Evolutionary conservation across 164 flowering plant genomes (phyloP).

Genomic region (Kalanchoe fedtschenkoi): DNA sequence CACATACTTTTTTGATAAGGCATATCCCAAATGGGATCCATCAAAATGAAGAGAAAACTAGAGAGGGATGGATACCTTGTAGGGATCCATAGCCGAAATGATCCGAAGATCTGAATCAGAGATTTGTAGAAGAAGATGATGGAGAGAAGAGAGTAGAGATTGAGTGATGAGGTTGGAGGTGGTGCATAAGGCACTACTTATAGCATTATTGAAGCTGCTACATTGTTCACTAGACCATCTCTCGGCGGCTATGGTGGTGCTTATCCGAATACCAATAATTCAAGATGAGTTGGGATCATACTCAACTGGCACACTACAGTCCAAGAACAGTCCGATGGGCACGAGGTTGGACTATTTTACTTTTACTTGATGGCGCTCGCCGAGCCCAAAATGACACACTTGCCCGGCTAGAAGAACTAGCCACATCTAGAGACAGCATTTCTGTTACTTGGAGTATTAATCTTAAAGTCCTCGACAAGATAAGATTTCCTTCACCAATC

Average conservation of each 20-base stretch:
- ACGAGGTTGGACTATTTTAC: background rate
- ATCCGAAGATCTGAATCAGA: background rate
- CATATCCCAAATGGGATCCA: background rate
- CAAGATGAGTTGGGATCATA: background rate
- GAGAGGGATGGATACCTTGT: conserved; percentile 4
- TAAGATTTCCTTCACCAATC: background rate
- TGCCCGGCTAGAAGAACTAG: too few relatives aligned
- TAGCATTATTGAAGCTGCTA: background rate
- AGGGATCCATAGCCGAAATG: background rate
- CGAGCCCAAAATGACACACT: background rate
- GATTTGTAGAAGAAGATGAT: background rate
- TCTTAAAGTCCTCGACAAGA: background rate
- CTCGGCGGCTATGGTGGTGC: too few relatives aligned
- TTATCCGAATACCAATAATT: conserved; percentile 1
- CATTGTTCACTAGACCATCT: background rate
- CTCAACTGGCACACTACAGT: background rate
- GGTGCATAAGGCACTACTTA: background rate
- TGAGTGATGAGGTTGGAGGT: background rate
- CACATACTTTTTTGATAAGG: background rate
- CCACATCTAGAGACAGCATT: too few relatives aligned
- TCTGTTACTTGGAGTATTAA: background rate
- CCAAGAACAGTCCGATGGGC: conserved; percentile 1
- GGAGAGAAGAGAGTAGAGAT: background rate
- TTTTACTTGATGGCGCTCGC: background rate
- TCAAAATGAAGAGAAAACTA: background rate